Evolutionary conservation across 441 rosid genomes (phyloP).

Genomic region (Eruca vesicaria): DNA sequence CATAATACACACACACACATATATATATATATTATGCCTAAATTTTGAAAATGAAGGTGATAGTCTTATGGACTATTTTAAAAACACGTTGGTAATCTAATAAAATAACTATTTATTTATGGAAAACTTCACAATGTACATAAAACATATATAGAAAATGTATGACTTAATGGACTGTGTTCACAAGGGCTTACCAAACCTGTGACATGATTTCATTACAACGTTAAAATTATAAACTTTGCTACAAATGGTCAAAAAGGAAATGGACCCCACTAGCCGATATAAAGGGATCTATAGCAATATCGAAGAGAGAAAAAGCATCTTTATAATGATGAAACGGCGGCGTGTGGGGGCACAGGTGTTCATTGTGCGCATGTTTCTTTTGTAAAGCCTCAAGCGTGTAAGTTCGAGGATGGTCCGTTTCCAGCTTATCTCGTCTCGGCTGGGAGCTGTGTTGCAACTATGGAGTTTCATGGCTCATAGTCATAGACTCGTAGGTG

Average conservation of each 20-base stretch:
- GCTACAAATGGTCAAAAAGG: slow-evolving; percentile 4
- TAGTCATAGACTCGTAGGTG: not conserved
- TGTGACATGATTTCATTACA: not conserved
- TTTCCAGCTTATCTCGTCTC: not conserved
- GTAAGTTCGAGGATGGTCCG: slow-evolving; percentile 12
- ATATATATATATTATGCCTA: no score
- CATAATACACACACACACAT: no score
- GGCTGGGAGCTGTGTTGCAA: not conserved
- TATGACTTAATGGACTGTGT: not conserved
- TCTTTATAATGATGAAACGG: slow-evolving; percentile 51
- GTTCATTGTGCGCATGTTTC: slow-evolving; percentile 54
- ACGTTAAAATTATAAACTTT: not conserved
- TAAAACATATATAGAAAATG: not conserved
- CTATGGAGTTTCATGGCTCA: not conserved
- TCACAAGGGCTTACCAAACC: not conserved
- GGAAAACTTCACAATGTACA: not conserved
- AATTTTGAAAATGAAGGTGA: not conserved
- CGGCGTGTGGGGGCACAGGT: slow-evolving; percentile 47
- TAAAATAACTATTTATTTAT: not conserved
- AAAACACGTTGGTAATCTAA: not conserved
- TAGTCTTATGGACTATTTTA: not conserved
- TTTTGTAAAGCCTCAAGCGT: slow-evolving; percentile 42
- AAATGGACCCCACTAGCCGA: slow-evolving; percentile 32
- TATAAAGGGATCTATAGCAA: slow-evolving; percentile 30
- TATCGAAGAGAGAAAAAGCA: slow-evolving; percentile 34